Conservation (phyloP, 192 early-diverging fungal species). For the Umbelopsis isabellina region DNA sequence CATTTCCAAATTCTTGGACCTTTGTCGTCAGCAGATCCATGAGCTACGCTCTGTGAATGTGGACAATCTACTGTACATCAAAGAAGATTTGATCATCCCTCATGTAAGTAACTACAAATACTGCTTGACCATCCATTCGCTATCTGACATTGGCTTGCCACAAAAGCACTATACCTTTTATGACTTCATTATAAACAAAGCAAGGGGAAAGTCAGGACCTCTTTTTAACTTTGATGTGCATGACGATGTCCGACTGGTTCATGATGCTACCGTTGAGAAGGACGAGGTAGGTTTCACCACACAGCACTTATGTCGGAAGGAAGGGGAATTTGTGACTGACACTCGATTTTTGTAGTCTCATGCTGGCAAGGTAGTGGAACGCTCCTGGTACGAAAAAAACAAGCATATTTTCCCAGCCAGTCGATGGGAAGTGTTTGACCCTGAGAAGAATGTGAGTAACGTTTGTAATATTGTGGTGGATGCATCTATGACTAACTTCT, state of each 20-base stretch:
- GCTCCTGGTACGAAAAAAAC: conserved; percentile 89
- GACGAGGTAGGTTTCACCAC: conserved; percentile 65
- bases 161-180: conserved; percentile 81
- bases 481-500: neutral
- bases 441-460: conserved; percentile 63
- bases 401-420: conserved; percentile 96
- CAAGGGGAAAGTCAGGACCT: conserved; percentile 94
- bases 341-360: conserved; percentile 63
- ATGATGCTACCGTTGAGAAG: conserved; percentile 84
- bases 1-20: conserved; percentile 84
- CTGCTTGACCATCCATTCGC: neutral
- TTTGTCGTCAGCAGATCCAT: conserved; percentile 79
- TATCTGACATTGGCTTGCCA: neutral
- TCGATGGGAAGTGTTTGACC: conserved; percentile 92
- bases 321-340: neutral
- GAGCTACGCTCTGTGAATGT: conserved; percentile 80
- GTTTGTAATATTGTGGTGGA: neutral
- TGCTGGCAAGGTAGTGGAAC: conserved; percentile 91
- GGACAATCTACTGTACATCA: conserved; percentile 89
- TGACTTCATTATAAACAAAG: conserved; percentile 95
- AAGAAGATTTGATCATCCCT: conserved; percentile 96
- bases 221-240: conserved; percentile 94
- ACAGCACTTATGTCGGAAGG: neutral
- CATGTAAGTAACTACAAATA: conserved; percentile 58
- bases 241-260: conserved; percentile 85